A percentile compares a stretch with the other conserved stretches of the same genome.
Evolutionary conservation across 306 rosid genomes (phyloP).

Genomic region (Trifolium dubium): DNA sequence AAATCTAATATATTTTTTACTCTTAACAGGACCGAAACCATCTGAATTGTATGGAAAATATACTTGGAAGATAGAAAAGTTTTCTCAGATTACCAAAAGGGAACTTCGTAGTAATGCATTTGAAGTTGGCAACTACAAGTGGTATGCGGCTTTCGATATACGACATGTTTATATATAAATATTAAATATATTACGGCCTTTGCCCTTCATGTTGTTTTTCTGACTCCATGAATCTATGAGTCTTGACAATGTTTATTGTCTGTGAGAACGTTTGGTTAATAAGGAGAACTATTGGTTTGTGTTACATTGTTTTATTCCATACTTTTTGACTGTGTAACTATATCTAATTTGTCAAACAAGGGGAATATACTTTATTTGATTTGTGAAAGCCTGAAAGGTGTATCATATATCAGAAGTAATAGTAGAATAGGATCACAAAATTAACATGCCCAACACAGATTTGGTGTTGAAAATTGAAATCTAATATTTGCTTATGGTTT

Average conservation of each 20-base stretch:
- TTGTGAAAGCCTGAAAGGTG: slow-evolving; percentile 32
- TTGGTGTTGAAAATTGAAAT: slow-evolving; percentile 18
- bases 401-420: slow-evolving; percentile 29
- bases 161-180: background rate
- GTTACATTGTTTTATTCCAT: slow-evolving; percentile 7
- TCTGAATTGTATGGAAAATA: slow-evolving; percentile 84
- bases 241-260: background rate
- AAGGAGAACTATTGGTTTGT: slow-evolving; percentile 8
- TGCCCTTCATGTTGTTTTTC: slow-evolving; percentile 10
- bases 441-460: slow-evolving; percentile 10
- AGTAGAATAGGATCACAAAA: slow-evolving; percentile 24
- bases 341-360: slow-evolving; percentile 9
- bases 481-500: slow-evolving; percentile 33
- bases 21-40: slow-evolving; percentile 80
- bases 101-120: slow-evolving; percentile 95
- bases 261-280: background rate
- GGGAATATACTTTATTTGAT: slow-evolving; percentile 1
- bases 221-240: background rate
- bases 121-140: slow-evolving; percentile 98
- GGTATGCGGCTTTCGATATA: slow-evolving; percentile 58
- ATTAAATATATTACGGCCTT: slow-evolving; percentile 7
- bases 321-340: background rate
- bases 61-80: slow-evolving; percentile 97
- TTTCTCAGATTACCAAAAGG: slow-evolving; percentile 96
- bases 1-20: slow-evolving; percentile 29